Evolutionary conservation across 371 early-diverging fungal species (phyloP).

Genomic region (Mortierella sp.): DNA sequence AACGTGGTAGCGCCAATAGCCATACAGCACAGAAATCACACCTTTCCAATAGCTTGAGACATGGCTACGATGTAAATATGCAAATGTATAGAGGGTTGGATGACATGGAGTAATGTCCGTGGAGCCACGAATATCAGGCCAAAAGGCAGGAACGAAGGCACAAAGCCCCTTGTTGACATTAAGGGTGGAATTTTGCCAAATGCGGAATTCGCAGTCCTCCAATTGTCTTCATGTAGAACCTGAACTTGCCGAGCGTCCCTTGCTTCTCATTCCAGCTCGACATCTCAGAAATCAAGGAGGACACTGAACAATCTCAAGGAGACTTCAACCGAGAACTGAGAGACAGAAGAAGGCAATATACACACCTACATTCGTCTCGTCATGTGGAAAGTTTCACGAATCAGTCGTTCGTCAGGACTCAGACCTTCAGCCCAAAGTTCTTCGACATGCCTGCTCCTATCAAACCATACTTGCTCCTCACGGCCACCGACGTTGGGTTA

Average conservation of each 20-base stretch:
- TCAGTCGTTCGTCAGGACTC: constrained; percentile 5
- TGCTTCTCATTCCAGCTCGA: background rate
- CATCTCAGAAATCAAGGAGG: background rate
- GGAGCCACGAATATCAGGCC: background rate
- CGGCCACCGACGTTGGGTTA: background rate
- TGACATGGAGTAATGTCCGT: constrained; percentile 9
- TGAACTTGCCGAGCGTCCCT: constrained; percentile 2
- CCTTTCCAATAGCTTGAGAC: constrained; percentile 67
- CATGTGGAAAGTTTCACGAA: constrained; percentile 25
- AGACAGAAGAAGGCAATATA: background rate
- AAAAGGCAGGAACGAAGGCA: background rate
- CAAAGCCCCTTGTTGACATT: constrained; percentile 18
- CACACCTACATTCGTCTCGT: background rate
- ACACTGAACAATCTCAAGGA: background rate
- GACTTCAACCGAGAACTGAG: background rate
- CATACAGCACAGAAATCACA: constrained; percentile 18
- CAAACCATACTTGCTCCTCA: background rate
- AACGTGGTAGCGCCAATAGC: background rate
- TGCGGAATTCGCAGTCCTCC: constrained; percentile 2
- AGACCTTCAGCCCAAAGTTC: constrained; percentile 3
- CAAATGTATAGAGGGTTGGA: background rate
- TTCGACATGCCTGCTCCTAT: background rate
- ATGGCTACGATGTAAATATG: constrained; percentile 33
- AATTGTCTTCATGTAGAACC: background rate
- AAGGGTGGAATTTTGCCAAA: constrained; percentile 12